Evolutionary conservation across 1,139 yeast genomes (phyloP), one percentile per base, ranked within the genome.

Genomic region (Sugiyamaella sp.): DNA sequence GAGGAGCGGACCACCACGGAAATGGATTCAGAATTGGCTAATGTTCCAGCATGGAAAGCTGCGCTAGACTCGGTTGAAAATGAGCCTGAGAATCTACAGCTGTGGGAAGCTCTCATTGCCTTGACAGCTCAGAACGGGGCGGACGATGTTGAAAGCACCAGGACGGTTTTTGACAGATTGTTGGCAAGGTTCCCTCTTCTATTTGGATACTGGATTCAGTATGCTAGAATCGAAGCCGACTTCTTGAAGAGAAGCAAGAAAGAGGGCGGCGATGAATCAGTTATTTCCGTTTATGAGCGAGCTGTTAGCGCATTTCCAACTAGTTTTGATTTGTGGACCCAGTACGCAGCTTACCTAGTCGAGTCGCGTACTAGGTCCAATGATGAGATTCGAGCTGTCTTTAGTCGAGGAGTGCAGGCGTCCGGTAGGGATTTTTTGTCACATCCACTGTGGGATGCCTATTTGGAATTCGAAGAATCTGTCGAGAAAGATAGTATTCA

Each of bases 191-290:
- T 78, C 67, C 98, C 98, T 0, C 72, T 78, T 38, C 69, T 85
- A 29, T 89, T 84, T 63, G 89, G 88, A 49, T 89, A 88, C 67
- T 89, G 97, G 93, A 76, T 86, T 46, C 80, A 83, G 58, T 88
- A 79, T 66, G 96, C 96, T 0, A 73, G 77, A 21, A 73, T 82
- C 69, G 88, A 84, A 67, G 84, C 80, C 63, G 74, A 75, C 42
- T 66, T 86, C 29, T 67, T 69, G 70, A 32, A 44, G 17, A 29
- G 33, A 14, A 5, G 1, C n/a, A 12, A 12, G 14, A 6, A 5
- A 12, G 29, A 14, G 3, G 40, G n/a, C 2, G 14, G 21, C 3
- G 27, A 39, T 21, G 24, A 22, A 3, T 2, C 45, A 21, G 56
- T 66, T 56, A 24, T 51, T 12, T 24, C 32, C 1, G 73, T 88